Conservation (phyloP, 306 rosid species). For the Cucumis sativus region DNA sequence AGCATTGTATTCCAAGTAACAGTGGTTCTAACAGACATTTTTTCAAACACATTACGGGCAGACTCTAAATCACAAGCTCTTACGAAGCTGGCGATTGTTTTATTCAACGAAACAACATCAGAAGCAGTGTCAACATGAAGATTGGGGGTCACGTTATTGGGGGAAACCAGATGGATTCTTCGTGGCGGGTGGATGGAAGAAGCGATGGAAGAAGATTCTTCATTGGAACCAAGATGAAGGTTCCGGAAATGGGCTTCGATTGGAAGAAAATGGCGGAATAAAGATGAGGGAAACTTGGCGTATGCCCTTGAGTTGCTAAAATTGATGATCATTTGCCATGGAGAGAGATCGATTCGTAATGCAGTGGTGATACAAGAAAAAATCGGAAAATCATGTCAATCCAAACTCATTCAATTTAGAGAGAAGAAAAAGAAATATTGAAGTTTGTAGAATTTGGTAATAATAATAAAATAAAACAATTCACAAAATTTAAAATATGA, state of each 20-base stretch:
- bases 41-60: conserved; percentile 41
- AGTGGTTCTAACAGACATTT: conserved; percentile 45
- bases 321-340: conserved; percentile 18
- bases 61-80: conserved; percentile 48
- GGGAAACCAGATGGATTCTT: conserved; percentile 15
- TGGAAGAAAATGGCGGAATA: conserved; percentile 3
- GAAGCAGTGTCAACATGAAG: not conserved
- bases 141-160: conserved; percentile 7
- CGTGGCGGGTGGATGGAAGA: conserved; percentile 5
- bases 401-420: too few species aligned
- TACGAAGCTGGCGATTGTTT: conserved; percentile 33
- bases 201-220: conserved; percentile 6
- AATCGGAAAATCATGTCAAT: too few species aligned
- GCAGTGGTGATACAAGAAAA: too few species aligned
- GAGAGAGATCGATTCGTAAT: too few species aligned
- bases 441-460: too few species aligned
- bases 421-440: too few species aligned
- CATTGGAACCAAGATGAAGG: conserved; percentile 9
- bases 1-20: conserved; percentile 71
- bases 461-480: too few species aligned
- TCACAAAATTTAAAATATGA: too few species aligned
- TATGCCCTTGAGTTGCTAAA: conserved; percentile 6
- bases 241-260: conserved; percentile 10
- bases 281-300: not conserved
- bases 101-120: conserved; percentile 35